Conservation (phyloP, 331 rosid species). For the Stylosanthes scabra region DNA sequence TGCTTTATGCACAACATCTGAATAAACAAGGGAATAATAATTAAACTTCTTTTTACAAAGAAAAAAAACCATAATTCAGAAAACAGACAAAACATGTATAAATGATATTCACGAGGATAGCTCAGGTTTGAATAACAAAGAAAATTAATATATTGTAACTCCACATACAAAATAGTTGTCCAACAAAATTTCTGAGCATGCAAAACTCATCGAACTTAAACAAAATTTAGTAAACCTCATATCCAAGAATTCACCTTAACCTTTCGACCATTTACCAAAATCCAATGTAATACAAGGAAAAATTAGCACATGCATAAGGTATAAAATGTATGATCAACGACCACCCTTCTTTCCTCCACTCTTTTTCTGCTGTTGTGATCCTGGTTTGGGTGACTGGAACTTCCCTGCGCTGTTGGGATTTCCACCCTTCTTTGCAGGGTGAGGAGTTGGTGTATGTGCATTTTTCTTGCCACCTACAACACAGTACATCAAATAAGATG, state of each 20-base stretch:
- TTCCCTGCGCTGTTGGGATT: constrained; percentile 51
- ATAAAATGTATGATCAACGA: constrained; percentile 26
- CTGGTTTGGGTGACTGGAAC: constrained; percentile 61
- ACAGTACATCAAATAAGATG: constrained; percentile 20
- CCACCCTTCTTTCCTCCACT: constrained; percentile 63
- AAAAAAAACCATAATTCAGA: too few relatives aligned
- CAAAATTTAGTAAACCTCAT: constrained; percentile 16
- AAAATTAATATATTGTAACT: too few relatives aligned
- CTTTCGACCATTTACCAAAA: neutral
- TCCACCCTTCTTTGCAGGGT: constrained; percentile 71
- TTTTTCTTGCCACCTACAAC: constrained; percentile 69
- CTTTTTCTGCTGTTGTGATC: constrained; percentile 63
- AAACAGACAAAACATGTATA: too few relatives aligned
- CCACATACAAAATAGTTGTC: too few relatives aligned
- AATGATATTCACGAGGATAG: too few relatives aligned
- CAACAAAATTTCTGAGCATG: neutral
- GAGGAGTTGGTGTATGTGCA: constrained; percentile 74
- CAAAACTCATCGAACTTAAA: neutral
- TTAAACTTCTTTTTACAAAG: too few relatives aligned
- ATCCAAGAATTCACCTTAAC: too few relatives aligned
- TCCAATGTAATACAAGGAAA: constrained; percentile 32
- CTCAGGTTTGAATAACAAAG: neutral
- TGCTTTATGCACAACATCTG: too few relatives aligned
- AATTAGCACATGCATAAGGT: constrained; percentile 10
- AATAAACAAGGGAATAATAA: too few relatives aligned